Evolutionary conservation across 2,329 filamentous ascomycete species (phyloP).

Genomic region (Boeremia exigua): DNA sequence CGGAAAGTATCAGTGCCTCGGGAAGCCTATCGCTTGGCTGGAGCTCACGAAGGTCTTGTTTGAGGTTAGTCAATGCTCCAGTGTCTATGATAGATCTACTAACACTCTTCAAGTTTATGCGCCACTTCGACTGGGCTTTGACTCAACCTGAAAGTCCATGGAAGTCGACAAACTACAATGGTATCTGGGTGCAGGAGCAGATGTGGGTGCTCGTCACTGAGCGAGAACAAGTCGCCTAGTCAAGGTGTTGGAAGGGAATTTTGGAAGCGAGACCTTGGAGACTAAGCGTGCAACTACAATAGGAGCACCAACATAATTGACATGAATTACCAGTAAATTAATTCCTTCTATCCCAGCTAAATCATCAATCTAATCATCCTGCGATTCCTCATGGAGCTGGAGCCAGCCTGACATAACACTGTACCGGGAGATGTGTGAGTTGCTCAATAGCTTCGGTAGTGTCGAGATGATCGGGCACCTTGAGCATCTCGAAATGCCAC

Average conservation of each 20-base stretch:
- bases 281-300: too few species aligned
- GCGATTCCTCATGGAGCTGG: not conserved
- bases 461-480: conserved; percentile 25
- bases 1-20: conserved; percentile 42
- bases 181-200: conserved; percentile 28
- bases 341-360: too few species aligned
- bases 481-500: conserved; percentile 38
- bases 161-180: conserved; percentile 25
- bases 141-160: conserved; percentile 29
- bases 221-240: conserved; percentile 2
- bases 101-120: conserved; percentile 17
- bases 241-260: too few species aligned
- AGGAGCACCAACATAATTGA: too few species aligned
- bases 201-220: conserved; percentile 32
- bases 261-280: too few species aligned
- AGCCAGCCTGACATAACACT: conserved; percentile 29
- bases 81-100: not conserved
- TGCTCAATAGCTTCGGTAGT: conserved; percentile 30
- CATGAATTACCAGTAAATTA: too few species aligned
- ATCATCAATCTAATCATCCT: too few species aligned
- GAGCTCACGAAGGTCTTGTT: conserved; percentile 48
- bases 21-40: conserved; percentile 40
- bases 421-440: conserved; percentile 36
- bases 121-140: conserved; percentile 35
- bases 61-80: conserved; percentile 43